Percentiles rank a stretch among this genome's conserved stretches.
Evolutionary conservation across 1,139 yeast genomes (phyloP).

Genomic region (Debaryomyces sp.): DNA sequence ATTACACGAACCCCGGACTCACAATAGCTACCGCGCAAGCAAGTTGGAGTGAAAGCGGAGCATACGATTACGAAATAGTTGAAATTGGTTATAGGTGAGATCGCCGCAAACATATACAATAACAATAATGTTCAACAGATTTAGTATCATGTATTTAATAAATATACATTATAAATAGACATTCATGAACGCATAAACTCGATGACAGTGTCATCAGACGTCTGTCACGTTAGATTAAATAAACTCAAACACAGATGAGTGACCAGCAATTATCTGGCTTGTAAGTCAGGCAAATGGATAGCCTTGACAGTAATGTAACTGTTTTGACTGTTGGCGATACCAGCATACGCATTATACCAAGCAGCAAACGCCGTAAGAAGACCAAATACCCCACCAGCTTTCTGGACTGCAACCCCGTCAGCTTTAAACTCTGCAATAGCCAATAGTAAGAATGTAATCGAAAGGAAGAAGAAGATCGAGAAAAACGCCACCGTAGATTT

Average conservation of each 20-base stretch:
- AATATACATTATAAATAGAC: conserved; percentile 4
- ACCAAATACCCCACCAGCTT: conserved; percentile 83
- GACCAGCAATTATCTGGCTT: conserved; percentile 16
- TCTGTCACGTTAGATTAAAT: background rate
- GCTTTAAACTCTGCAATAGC: conserved; percentile 55
- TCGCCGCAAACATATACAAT: background rate
- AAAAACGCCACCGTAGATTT: conserved; percentile 83
- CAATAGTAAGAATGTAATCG: conserved; percentile 68
- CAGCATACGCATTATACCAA: conserved; percentile 93
- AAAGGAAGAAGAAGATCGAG: conserved; percentile 62
- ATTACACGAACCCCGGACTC: background rate
- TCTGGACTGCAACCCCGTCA: conserved; percentile 34
- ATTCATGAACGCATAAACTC: conserved; percentile 1
- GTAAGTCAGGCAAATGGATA: conserved; percentile 45
- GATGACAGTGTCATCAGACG: background rate
- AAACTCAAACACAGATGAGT: background rate
- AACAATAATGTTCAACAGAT: background rate
- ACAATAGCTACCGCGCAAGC: background rate
- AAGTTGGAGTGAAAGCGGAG: background rate
- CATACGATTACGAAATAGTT: background rate
- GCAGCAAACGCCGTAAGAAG: conserved; percentile 77
- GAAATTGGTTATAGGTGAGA: background rate
- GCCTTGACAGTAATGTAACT: conserved; percentile 64
- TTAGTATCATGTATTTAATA: background rate
- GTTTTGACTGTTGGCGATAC: conserved; percentile 74